Evolutionary conservation across 2,329 filamentous ascomycete species (phyloP), one percentile per base, ranked within the genome.

Genomic region (Alternaria atra): DNA sequence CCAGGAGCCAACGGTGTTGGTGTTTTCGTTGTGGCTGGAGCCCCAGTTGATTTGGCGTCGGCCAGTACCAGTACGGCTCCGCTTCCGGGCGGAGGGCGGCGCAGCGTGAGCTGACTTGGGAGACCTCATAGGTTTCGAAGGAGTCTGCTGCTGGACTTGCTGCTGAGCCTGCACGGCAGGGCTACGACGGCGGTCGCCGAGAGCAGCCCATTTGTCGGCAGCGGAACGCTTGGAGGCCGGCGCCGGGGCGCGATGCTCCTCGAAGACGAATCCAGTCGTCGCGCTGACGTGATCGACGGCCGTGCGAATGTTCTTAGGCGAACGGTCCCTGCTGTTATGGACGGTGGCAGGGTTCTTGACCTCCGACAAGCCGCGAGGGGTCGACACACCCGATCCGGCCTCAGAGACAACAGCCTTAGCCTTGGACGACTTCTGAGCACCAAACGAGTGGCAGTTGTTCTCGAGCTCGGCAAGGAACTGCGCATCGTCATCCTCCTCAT

Each of bases 141-240:
- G 72, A 46, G 73, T 75, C 42, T 69, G 60, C 81, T 62, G 83
- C 46, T 50, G 46, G 20, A 17, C 46, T 35, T 50, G 46, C 15
- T 42, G 37, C 67, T 72, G 83, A 82, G 76, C 84, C 63, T 85
- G 74, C 44, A 85, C 73, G 25, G 65, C 64, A 85, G 87, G 60
- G 88, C 70, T 91, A 62, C 93, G 89, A 56, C 94, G 88, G 72
- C 91, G 90, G 76, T 97, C 91, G 64, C 94, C 94, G 50, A 98
- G 84, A 12, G 89, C 91, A 25, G 91, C 88, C 94, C 94, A 98
- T 78, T 97, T 97, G 80, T 97, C 94, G 53, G 91, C 77, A 68
- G 80, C 80, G 25, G 79, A 82, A 56, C 86, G 87, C 82, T 92
- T 92, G 23, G 87, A 82, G n/a, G 84, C 79, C 63, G 61, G 42